phyloP scores from a whole-genome alignment of 176 grass and related monocot genomes.

The Bolboschoenus planiculmis region DNA sequence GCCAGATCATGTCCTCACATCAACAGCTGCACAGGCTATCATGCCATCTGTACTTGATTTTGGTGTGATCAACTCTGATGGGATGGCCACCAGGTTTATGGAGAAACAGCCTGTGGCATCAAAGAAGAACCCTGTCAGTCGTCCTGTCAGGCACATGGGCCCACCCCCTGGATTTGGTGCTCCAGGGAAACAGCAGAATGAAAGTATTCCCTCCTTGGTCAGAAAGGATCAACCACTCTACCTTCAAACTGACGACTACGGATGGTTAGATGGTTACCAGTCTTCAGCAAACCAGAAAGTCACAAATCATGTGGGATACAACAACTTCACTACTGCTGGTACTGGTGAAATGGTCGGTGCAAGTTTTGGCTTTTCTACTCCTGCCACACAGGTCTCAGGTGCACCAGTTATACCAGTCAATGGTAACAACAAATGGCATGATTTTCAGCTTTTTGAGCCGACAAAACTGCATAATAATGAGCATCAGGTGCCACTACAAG shows the following conservation, averaged over 20 bases:
- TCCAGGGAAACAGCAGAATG: constrained; percentile 47
- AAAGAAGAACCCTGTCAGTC: constrained; percentile 79
- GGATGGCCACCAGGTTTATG: constrained; percentile 23
- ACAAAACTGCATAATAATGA: constrained; percentile 38
- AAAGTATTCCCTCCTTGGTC: constrained; percentile 22
- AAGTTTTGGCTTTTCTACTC: constrained; percentile 48
- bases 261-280: constrained; percentile 56
- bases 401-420: constrained; percentile 11
- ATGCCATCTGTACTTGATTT: constrained; percentile 42
- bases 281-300: constrained; percentile 24
- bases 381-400: constrained; percentile 41
- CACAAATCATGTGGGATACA: constrained; percentile 24
- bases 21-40: constrained; percentile 32
- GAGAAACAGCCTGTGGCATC: constrained; percentile 27
- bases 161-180: constrained; percentile 53
- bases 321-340: constrained; percentile 12
- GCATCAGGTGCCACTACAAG: constrained; percentile 35
- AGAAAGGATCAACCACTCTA: constrained; percentile 24
- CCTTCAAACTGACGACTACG: constrained; percentile 57
- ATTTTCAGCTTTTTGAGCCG: constrained; percentile 85
- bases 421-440: constrained; percentile 56
- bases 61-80: constrained; percentile 40
- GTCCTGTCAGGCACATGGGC: constrained; percentile 54
- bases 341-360: constrained; percentile 32
- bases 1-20: constrained; percentile 1